Conservation (phyloP, 768 basidiomycete species). For the Pisolithus tinctorius region DNA sequence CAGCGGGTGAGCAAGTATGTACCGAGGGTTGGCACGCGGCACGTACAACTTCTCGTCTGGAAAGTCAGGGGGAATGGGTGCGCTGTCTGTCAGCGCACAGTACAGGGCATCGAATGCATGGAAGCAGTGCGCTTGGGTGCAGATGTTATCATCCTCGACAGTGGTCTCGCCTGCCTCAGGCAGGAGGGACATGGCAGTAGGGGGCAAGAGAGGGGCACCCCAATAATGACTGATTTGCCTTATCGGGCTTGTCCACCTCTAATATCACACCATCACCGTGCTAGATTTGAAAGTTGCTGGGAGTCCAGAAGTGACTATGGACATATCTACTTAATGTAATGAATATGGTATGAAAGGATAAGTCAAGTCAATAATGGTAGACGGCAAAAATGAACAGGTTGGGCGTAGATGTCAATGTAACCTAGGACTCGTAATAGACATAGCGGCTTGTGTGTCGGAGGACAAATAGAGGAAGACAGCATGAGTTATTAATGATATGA, state of each 20-base stretch:
- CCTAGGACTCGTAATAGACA: slow-evolving; percentile 20
- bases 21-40: not conserved
- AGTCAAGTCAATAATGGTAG: slow-evolving; percentile 29
- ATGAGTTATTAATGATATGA: slow-evolving; percentile 1
- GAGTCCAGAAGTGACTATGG: slow-evolving; percentile 20
- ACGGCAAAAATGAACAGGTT: slow-evolving; percentile 4
- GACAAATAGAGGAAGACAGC: slow-evolving; percentile 3
- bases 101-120: slow-evolving; percentile 78
- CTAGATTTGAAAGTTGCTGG: slow-evolving; percentile 5
- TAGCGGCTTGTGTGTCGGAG: slow-evolving; percentile 15
- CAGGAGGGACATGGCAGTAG: slow-evolving; percentile 47
- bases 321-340: slow-evolving; percentile 32
- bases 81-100: slow-evolving; percentile 54
- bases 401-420: slow-evolving; percentile 5
- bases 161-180: slow-evolving; percentile 35
- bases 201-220: slow-evolving; percentile 13
- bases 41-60: slow-evolving; percentile 74
- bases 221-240: slow-evolving; percentile 14
- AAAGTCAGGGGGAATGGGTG: slow-evolving; percentile 57
- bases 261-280: not conserved
- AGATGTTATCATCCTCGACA: slow-evolving; percentile 40
- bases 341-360: slow-evolving; percentile 38
- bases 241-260: slow-evolving; percentile 15
- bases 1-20: slow-evolving; percentile 5
- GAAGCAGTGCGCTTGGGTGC: slow-evolving; percentile 71